Base-by-base conservation (phyloP, 2,329 filamentous ascomycete genomes). In the Alternaria ethzedia region DNA sequence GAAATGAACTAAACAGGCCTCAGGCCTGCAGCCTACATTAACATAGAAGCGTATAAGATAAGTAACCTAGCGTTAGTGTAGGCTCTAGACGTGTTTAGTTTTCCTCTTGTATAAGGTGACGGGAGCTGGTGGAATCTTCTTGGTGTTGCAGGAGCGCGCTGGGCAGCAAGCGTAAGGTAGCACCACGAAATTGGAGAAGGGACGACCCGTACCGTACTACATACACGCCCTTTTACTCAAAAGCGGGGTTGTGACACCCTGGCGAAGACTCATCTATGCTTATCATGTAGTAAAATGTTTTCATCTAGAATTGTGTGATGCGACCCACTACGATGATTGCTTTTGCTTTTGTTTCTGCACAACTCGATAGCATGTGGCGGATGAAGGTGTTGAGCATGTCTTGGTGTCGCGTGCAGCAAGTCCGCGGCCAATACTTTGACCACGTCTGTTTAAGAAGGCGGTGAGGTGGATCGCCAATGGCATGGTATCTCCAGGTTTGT, bases 401-500 rank as follows among this genome's bases (percentile, higher is more conserved):
- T 59, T 54, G 47, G 46, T 58, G 43, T 44, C 25, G 28, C 21
- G 49, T 57, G 43, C 32, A 43, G 49, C 6, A 47, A 44, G 54
- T 43, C 59, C 23, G 47, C 30, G 11, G 46, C 54, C 49, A 50
- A 52, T 28, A 52, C 30, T 26, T 51, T 25, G 12, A 47, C 41
- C 13, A 8, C n/a, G 46, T 28, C 17, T 21, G 41, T 9, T 10
- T 10, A 23, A 43, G 25, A n/a, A 44, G 44, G 26, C 32, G 45
- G 50, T 47, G 60, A 43, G 56, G 45, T 59, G 50, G 26, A 26
- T 45, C 32, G 49, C 49, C 9, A 32, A 50, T 47, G 23, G 30
- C 25, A 63, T 59, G 41, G 50, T 46, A 26, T 63, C 59, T 63
- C 58, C 61, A 66, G 59, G 60, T 63, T 60, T 62, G 55, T 61